These are phyloP conservation scores for Hyaloscypha finlandica DNA, from an alignment of 495 filamentous ascomycete species.

Conservation along the genomic window DNA sequence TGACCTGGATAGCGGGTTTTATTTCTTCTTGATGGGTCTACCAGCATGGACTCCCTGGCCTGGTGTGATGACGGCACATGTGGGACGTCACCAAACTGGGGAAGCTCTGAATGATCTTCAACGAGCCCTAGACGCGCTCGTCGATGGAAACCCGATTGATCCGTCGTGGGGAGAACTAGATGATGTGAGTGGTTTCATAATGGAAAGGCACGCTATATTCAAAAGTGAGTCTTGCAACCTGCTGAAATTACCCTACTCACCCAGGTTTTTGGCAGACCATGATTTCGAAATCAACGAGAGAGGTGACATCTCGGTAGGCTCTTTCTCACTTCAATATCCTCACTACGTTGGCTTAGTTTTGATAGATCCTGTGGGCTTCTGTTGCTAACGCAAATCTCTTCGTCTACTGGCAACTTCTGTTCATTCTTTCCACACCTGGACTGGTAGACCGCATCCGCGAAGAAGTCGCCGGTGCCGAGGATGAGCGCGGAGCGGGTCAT, in stretches of 20 bases:
- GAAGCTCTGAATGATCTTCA: slow-evolving; percentile 49
- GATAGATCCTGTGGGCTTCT: slow-evolving; percentile 52
- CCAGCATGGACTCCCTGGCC: slow-evolving; percentile 55
- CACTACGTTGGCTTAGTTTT: background rate
- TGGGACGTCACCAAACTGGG: slow-evolving; percentile 54
- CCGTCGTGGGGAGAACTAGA: slow-evolving; percentile 55
- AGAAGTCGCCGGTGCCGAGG: slow-evolving; percentile 43
- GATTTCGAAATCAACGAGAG: slow-evolving; percentile 28
- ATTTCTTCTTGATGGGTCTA: slow-evolving; percentile 50
- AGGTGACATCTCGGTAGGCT: slow-evolving; percentile 28
- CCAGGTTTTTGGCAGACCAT: slow-evolving; percentile 3
- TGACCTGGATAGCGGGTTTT: slow-evolving; percentile 55
- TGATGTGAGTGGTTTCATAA: slow-evolving; percentile 52
- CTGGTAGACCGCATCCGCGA: slow-evolving; percentile 51
- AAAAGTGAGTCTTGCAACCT: slow-evolving; percentile 19
- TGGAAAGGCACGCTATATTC: slow-evolving; percentile 39
- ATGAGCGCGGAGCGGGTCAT: too few relatives aligned
- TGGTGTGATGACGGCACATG: slow-evolving; percentile 49
- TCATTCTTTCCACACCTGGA: slow-evolving; percentile 48
- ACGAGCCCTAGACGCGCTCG: slow-evolving; percentile 47
- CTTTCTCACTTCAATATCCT: background rate
- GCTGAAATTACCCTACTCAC: background rate
- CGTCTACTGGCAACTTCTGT: slow-evolving; percentile 59
- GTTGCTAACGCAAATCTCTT: slow-evolving; percentile 51
- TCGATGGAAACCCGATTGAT: slow-evolving; percentile 44